Conservation (phyloP, 2,329 filamentous ascomycete species). For the Pseudogymnoascus sp. region DNA sequence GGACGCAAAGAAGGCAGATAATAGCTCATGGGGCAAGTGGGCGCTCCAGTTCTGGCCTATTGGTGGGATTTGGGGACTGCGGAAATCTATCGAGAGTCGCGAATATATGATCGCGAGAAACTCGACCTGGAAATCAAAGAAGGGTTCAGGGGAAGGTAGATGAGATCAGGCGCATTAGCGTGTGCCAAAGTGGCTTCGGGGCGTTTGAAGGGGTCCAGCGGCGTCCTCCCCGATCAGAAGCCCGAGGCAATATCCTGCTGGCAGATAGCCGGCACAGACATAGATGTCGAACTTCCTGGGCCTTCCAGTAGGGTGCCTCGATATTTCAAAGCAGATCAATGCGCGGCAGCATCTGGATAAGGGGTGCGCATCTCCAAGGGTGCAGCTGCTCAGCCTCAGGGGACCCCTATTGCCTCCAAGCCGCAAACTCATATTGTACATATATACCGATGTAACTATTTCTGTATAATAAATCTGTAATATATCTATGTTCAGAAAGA, state of each 20-base stretch:
- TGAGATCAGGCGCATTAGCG: not conserved
- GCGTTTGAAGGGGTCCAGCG: no score
- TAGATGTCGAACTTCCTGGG: not conserved
- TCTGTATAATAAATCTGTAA: not conserved
- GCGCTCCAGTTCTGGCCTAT: conserved; percentile 40
- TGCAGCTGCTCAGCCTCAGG: not conserved
- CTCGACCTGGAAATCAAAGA: conserved; percentile 21
- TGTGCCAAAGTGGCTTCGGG: no score
- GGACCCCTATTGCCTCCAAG: not conserved
- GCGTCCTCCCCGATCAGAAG: not conserved
- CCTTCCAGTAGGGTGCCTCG: not conserved
- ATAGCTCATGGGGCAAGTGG: conserved; percentile 35
- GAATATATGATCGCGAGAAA: conserved; percentile 25
- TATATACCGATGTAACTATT: not conserved
- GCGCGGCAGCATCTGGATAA: not conserved
- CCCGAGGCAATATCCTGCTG: not conserved
- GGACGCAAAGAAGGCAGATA: conserved; percentile 35
- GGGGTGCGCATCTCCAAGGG: not conserved
- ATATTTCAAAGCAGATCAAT: not conserved
- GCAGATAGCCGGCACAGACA: not conserved
- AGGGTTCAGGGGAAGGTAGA: not conserved
- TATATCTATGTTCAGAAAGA: not conserved
- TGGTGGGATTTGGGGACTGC: conserved; percentile 53
- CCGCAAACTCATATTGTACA: not conserved
- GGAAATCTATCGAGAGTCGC: conserved; percentile 48